Percentiles rank a stretch among this genome's conserved stretches.
Conservation (phyloP, 2,329 filamentous ascomycete genomes). For the Dothideomycetes sp. region DNA sequence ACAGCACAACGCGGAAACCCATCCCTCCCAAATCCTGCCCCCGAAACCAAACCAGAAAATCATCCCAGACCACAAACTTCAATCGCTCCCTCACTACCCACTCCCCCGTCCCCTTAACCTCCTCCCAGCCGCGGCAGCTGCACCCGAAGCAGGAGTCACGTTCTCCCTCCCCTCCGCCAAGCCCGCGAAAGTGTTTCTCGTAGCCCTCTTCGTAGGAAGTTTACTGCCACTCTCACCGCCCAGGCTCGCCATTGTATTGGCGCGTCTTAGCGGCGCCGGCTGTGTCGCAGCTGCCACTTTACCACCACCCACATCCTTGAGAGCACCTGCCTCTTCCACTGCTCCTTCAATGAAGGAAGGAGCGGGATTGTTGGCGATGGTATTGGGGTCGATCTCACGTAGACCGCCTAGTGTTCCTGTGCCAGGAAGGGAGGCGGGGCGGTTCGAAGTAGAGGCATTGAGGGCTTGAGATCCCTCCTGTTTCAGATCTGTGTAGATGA, state of each 20-base stretch:
- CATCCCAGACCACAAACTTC: too few species aligned
- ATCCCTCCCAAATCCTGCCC: too few species aligned
- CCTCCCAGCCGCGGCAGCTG: slow-evolving; percentile 24
- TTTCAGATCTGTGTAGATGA: slow-evolving; percentile 19
- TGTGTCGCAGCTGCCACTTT: too few species aligned
- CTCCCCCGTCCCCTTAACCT: slow-evolving; percentile 32
- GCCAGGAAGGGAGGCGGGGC: slow-evolving; percentile 15
- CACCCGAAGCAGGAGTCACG: slow-evolving; percentile 28
- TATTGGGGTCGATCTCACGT: slow-evolving; percentile 39
- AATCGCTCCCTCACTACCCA: too few species aligned
- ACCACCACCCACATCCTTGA: too few species aligned
- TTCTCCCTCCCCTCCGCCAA: slow-evolving; percentile 22
- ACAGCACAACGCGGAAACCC: too few species aligned
- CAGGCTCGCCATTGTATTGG: slow-evolving; percentile 21
- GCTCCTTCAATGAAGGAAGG: slow-evolving; percentile 2
- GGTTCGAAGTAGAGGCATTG: slow-evolving; percentile 16
- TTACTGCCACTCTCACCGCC: slow-evolving; percentile 22
- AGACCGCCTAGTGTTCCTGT: slow-evolving; percentile 17
- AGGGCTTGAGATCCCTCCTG: too few species aligned
- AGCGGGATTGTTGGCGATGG: slow-evolving; percentile 17
- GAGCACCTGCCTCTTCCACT: slow-evolving; percentile 15
- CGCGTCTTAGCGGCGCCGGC: too few species aligned
- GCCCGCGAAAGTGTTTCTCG: slow-evolving; percentile 31
- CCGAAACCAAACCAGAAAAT: too few species aligned
- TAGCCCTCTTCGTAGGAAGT: slow-evolving; percentile 30